Base-by-base conservation (phyloP, 169 alveolate genomes). In the Plasmodium malariae region DNA sequence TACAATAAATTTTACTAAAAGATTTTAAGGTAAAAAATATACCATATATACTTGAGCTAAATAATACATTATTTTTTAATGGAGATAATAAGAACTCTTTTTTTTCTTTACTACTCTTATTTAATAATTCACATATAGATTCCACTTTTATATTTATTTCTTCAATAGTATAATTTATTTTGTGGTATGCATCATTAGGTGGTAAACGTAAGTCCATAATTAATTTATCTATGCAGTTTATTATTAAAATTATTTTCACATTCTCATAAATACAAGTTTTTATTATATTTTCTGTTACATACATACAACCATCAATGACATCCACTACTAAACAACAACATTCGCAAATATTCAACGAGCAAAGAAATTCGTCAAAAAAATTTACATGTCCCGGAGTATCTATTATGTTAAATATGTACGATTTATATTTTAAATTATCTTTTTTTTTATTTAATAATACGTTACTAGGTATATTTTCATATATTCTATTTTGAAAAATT, bases 331-430 rank as follows among this genome's bases (percentile, higher is more conserved):
- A 74, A 17, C 99, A 95, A 32, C 98, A 98, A 40, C 99, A 99
- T 93, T 99, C 99, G 36, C 98, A 96, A 3, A 98, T 83, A 80
- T 99, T 97, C 85, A 97, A 74, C 7, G 99, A 98, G 36, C 98
- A 97, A 19, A 96, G 95, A 36, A 97, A 98, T 95, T 99, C 99
- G 91, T 99, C 99, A 51, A 95, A 89, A 91, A 98, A 98, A 89
- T 98, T 97, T 2, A 98, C 98, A 91, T 99, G 99, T 11, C 99
- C 99, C 3, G 99, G 99, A 0, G 99, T 97, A 72, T 98, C 99
- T 70, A 97, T 94, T 19, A 97, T 83, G 86, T 98, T 97, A 45
- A 98, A 95, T n/a, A 97, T 62, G 54, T 91, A 94, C 0, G 97
- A 93, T 40, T 93, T 93, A 92, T 69, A 88, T 54, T 89, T 94